Evolutionary conservation across 2,329 filamentous ascomycete species (phyloP), one percentile per base, ranked within the genome.

Genomic region (Whalleya microplaca): DNA sequence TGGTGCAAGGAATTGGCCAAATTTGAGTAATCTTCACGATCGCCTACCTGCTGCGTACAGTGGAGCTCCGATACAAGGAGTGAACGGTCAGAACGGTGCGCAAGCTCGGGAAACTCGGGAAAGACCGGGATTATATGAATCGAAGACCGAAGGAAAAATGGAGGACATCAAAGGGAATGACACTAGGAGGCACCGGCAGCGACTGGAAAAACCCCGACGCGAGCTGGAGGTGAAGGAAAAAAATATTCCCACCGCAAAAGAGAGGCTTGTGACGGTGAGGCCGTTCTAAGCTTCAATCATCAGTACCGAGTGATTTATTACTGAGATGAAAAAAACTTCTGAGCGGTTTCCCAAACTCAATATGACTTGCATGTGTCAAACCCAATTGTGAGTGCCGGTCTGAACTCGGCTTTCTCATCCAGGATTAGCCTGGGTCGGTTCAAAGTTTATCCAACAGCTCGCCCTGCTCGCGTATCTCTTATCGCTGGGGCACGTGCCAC

Each of bases 31-130:
- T 55, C 51, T 61, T 65, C 49, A 58, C 52, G 55, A 64, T 60
- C 41, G 51, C 55, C 44, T 45, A 29, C 27, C n/a, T n/a, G n/a
- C n/a, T n/a, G n/a, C 23, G 23, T 37, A 55, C 45, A 51, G 60
- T 67, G 64, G 63, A 65, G 48, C 62, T 64, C 64, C 64, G 62
- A 63, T 59, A 32, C 49, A 56, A 64, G 58, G 61, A 67, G 64
- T 56, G 59, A 51, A 54, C 46, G 58, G 47, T 45, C 63, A 55
- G 59, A 51, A 54, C 46, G 58, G 47, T 45, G 45, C 51, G 51
- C 53, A 23, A 54, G 32, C 23, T 27, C 23, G 9, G 23, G 4
- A 27, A 27, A 56, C 46, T 62, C 63, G 65, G 65, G 40, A 62
- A 42, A 45, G 37, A 32, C 60, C 61, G 64, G 64, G 57, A 56